Conservation (phyloP, 208 protist species). For the Wallacemonas sp. region DNA sequence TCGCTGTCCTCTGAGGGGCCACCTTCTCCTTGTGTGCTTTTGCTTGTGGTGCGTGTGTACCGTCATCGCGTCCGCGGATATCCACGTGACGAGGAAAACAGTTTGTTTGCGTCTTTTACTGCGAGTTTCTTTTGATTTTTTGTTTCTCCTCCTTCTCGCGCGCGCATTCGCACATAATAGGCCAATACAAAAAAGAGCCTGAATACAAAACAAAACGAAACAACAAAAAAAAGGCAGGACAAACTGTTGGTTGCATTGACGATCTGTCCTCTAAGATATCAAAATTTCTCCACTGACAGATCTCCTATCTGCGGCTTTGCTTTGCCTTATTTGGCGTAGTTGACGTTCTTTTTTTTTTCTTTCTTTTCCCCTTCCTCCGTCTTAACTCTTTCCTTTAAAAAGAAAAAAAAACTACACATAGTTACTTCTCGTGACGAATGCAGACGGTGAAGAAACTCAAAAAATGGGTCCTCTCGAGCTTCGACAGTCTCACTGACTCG, state of each 20-base stretch:
- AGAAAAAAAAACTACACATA: no score
- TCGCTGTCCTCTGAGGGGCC: no score
- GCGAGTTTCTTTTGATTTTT: background rate
- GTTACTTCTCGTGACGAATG: background rate
- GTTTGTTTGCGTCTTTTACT: background rate
- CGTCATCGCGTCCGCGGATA: no score
- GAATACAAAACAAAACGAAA: no score
- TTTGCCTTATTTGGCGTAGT: background rate
- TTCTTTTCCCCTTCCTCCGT: background rate
- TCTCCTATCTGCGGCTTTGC: background rate
- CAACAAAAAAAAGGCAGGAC: background rate
- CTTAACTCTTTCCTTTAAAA: no score
- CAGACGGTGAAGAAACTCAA: constrained; percentile 10
- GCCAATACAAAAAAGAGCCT: no score
- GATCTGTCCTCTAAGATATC: no score
- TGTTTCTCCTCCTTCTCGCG: background rate
- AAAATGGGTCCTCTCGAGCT: constrained; percentile 24
- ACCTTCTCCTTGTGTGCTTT: no score
- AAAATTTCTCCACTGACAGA: no score
- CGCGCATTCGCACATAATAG: no score
- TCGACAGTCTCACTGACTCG: constrained; percentile 40
- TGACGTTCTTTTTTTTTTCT: constrained; percentile 16
- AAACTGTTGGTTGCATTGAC: background rate
- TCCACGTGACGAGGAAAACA: no score
- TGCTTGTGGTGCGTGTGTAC: no score